These are phyloP conservation scores for Eucalyptus sp. DNA, from an alignment of 345 rosid species.

Conservation along the genomic window DNA sequence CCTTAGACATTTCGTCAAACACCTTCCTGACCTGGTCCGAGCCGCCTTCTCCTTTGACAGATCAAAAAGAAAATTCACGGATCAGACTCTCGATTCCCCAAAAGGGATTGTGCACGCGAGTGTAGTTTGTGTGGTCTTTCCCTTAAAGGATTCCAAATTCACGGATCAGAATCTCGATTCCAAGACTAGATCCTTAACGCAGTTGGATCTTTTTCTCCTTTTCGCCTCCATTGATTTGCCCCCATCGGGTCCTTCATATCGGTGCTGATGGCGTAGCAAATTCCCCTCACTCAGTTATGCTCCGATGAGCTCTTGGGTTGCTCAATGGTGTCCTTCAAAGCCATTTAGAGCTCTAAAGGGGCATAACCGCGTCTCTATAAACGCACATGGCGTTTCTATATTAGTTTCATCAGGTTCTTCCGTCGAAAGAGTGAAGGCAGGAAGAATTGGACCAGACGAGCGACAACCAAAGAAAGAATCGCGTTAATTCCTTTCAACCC, in stretches of 20 bases:
- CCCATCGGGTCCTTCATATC: background rate
- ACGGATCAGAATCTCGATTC: no score
- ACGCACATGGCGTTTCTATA: background rate
- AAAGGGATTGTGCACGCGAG: background rate
- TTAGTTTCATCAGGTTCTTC: background rate
- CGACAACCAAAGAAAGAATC: no score
- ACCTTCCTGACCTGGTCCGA: conserved; percentile 39
- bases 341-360: background rate
- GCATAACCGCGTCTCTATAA: background rate
- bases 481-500: no score
- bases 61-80: no score
- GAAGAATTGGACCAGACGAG: background rate
- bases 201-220: background rate
- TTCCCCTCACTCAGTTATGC: background rate
- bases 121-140: background rate
- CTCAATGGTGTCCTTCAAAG: background rate
- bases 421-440: background rate
- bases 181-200: background rate
- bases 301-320: background rate
- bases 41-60: no score
- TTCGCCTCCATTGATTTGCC: background rate
- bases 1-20: conserved; percentile 60
- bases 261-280: background rate
- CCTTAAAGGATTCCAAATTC: background rate
- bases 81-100: no score